Evolutionary conservation across 2,329 filamentous ascomycete genomes (phyloP), one percentile per base, ranked within the genome.

Genomic region (Sclerotinia nivalis): DNA sequence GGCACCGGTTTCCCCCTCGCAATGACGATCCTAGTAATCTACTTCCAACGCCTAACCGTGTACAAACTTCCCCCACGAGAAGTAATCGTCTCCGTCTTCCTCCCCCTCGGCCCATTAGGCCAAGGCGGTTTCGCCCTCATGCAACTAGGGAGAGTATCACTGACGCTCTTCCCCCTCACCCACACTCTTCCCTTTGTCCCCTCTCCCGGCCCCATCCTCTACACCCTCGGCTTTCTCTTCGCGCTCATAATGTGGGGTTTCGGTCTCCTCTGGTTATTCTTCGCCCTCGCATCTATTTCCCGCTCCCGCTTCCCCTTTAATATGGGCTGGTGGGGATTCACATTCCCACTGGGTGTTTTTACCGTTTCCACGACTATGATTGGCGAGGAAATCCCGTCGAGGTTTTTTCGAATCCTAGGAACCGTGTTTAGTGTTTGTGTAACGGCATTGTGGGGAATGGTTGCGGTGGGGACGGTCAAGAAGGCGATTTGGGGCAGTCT

Each of bases 11-110:
- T 84, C 2, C 86, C 85, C 0, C 79, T 92, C 65, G 86, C 89
- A 1, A 84, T 89, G 78, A 83, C 85, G 55, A 84, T 91, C 28
- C 80, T 92, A 37, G 87, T 87, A 15, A 84, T 92, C 50, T 93
- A 92, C 79, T 91, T 91, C 76, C 87, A 90, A 71, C 87, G 90
- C 15, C 82, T 93, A 13, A 88, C 87, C 5, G 78, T 92, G 3
- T 86, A 92, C 78, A 87, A 88, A 52, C 82, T 92, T 20, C 89
- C 89, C 0, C 85, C 88, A 1, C 83, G 86, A 62, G 90, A 91
- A 75, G 86, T 88, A 69, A 88, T 92, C 56, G 88, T 91, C 13
- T 89, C 86, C 2, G 86, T 88, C 9, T 90, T 92, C 73, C 80
- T 92, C 0, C 89, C 90, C 0, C 81, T 92, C 0, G 89, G 90